Evolutionary conservation across 805 yeast species (phyloP).

Genomic region (Yarrowia deformans): DNA sequence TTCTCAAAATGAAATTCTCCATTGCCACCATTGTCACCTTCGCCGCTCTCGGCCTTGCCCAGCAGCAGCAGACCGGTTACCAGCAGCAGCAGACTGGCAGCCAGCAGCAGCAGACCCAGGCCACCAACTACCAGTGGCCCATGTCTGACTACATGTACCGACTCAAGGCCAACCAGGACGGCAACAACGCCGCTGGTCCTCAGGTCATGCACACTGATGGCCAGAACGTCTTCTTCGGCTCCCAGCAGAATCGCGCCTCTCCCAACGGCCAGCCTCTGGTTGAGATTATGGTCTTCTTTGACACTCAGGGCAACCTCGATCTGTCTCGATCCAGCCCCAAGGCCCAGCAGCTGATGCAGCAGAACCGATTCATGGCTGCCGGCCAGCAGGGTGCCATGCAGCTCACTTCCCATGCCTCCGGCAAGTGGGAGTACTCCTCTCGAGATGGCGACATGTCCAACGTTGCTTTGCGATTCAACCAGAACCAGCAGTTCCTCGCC

Average conservation of each 20-base stretch:
- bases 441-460: conserved; percentile 16
- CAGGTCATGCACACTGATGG: conserved; percentile 25
- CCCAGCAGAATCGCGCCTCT: conserved; percentile 19
- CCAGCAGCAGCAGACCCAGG: conserved; percentile 1
- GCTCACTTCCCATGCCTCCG: conserved; percentile 12
- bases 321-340: conserved; percentile 11
- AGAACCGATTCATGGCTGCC: conserved; percentile 8
- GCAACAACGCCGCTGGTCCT: background rate
- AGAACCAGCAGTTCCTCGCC: conserved; percentile 31
- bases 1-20: conserved; percentile 28
- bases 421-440: conserved; percentile 19
- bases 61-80: conserved; percentile 5
- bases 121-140: conserved; percentile 27
- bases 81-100: conserved; percentile 1
- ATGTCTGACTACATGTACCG: conserved; percentile 24
- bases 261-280: conserved; percentile 10
- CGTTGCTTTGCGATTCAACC: conserved; percentile 27
- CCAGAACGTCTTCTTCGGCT: conserved; percentile 14
- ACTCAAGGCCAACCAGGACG: conserved; percentile 15
- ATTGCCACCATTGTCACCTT: conserved; percentile 17
- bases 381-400: conserved; percentile 26
- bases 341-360: conserved; percentile 17
- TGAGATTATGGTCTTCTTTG: conserved; percentile 26
- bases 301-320: conserved; percentile 27
- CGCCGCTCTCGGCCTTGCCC: conserved; percentile 30